Conservation (phyloP, 108 stramenopile species). For the Nitzschia inconspicua region DNA sequence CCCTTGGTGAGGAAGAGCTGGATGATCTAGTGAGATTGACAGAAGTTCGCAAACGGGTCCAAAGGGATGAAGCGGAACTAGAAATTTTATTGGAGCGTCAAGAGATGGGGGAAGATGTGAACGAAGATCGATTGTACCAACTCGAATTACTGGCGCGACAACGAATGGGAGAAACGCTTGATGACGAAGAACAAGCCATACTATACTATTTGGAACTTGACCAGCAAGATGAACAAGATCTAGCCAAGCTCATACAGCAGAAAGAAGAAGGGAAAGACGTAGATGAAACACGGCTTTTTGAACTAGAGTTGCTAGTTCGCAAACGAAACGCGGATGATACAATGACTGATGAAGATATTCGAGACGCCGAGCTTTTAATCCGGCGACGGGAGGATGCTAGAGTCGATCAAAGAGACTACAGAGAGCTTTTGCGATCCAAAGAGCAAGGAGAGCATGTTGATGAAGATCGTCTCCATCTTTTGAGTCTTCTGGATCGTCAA, state of each 20-base stretch:
- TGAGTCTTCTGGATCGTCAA: conserved; percentile 14
- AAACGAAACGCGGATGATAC: background rate
- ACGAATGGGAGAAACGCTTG: conserved; percentile 19
- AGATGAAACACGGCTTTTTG: background rate
- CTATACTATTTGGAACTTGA: background rate
- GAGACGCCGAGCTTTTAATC: background rate
- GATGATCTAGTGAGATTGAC: background rate
- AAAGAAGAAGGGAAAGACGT: background rate
- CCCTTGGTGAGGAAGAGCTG: background rate
- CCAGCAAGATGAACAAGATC: conserved; percentile 3
- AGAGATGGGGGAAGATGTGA: conserved; percentile 15
- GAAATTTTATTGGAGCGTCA: conserved; percentile 7
- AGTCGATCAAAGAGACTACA: conserved; percentile 4
- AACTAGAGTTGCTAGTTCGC: background rate
- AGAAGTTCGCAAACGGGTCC: background rate
- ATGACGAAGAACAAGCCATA: conserved; percentile 3
- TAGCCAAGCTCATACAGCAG: background rate
- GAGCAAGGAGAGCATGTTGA: conserved; percentile 14
- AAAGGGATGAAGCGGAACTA: conserved; percentile 12
- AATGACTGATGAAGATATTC: background rate
- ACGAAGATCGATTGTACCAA: conserved; percentile 19
- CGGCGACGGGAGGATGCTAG: background rate
- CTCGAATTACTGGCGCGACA: conserved; percentile 21
- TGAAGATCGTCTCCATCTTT: conserved; percentile 15
- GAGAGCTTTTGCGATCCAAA: conserved; percentile 4